Base-by-base conservation (phyloP, 2,329 filamentous ascomycete species). In the Beauveria caledonica region DNA sequence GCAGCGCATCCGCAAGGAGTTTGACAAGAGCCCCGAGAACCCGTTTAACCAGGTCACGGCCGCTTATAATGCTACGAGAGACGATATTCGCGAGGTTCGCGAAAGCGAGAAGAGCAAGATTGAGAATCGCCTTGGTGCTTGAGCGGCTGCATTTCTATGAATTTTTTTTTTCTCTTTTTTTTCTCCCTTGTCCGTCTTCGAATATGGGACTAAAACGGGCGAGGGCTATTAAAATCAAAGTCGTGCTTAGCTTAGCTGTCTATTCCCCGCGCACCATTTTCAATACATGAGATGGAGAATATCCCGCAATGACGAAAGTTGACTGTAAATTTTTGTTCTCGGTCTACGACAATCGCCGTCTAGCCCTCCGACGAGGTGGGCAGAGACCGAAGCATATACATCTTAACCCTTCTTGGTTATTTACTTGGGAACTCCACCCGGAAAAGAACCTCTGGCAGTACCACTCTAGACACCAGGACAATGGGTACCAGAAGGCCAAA, bases 1-100 rank as follows among this genome's bases (percentile, higher is more conserved):
- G 68, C 89, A 93, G 64, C 81, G 87, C 70, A 89, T 96, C 66
- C 77, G 84, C 64, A 95, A 96, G 80, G 94, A 97, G 77, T 99
- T 97, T 73, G 89, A 96, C 74, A 95, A 91, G 80, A 89, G 89
- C 69, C 87, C 90, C 1, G 93, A 97, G 68, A 99, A 99, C 73
- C 94, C 94, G 15, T 94, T 96, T 77, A 96, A 96, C 76, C 90
- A 96, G 77, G 86, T 87, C 17, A 84, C 79, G 56, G 89, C 86
- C 2, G 74, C 79, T 3, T 95, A 91, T 75, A 90, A 99, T 74
- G 84, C 90, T 58, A 83, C 81, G 23, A 88, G 84, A 74, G 90
- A 91, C 4, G 93, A 99, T 68, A 68, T 96, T 49, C 79, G 79
- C 53, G 80, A 83, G 53, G 76, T 92, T 62, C 83, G 79, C 70